These are phyloP conservation scores for Wickerhamiella musiphila DNA, from an alignment of 805 yeast species.

Conservation along the genomic window DNA sequence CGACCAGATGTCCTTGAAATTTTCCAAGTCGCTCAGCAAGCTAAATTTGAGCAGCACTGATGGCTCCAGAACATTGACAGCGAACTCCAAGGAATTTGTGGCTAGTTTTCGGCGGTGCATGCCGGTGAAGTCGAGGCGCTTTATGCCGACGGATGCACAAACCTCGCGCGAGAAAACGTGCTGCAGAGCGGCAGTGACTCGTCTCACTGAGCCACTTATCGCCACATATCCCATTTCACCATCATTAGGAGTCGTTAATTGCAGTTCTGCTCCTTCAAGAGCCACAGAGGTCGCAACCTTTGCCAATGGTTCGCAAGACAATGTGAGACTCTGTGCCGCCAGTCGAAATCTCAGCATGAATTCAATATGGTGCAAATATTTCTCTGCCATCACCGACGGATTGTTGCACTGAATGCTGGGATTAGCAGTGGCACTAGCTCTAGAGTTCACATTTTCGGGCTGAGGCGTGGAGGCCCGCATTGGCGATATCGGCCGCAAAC, in stretches of 20 bases:
- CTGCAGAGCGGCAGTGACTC: conserved; percentile 55
- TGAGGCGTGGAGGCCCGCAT: too few relatives aligned
- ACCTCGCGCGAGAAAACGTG: conserved; percentile 83
- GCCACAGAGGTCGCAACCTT: conserved; percentile 77
- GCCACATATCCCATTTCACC: conserved; percentile 22
- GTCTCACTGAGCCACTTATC: conserved; percentile 32
- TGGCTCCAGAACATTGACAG: conserved; percentile 33
- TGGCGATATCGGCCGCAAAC: too few relatives aligned
- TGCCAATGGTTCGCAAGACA: conserved; percentile 89
- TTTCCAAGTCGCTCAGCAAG: conserved; percentile 71
- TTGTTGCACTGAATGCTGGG: too few relatives aligned
- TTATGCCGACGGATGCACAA: conserved; percentile 33
- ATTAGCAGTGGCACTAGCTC: too few relatives aligned
- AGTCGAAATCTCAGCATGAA: conserved; percentile 34
- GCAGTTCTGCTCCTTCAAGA: conserved; percentile 49
- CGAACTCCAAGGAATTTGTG: conserved; percentile 17
- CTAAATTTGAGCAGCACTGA: conserved; percentile 54
- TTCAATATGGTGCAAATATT: conserved; percentile 30
- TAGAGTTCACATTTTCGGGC: too few relatives aligned
- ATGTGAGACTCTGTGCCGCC: conserved; percentile 53
- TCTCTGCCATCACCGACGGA: too few relatives aligned
- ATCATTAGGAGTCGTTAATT: conserved; percentile 21
- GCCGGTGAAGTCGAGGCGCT: conserved; percentile 1
- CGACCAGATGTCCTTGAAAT: conserved; percentile 30
- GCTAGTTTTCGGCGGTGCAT: conserved; percentile 4